Percentiles rank a stretch among this genome's conserved stretches.
Evolutionary conservation across 2,329 filamentous ascomycete genomes (phyloP).

Genomic region (Alternaria longipes): DNA sequence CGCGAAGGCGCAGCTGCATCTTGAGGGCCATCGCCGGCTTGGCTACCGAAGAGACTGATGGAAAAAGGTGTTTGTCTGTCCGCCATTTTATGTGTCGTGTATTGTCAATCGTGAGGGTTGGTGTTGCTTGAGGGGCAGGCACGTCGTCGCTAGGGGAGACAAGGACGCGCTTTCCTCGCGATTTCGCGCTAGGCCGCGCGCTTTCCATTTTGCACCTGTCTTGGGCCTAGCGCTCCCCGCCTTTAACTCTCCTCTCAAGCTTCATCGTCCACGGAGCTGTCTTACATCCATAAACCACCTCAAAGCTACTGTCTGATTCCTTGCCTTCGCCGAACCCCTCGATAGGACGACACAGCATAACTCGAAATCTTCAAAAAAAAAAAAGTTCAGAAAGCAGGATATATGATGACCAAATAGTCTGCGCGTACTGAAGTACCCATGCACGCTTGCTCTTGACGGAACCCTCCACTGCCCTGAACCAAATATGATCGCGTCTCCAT

Average conservation of each 20-base stretch:
- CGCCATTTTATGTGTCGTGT: conserved; percentile 34
- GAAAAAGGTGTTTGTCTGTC: conserved; percentile 90
- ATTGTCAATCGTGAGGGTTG: conserved; percentile 23
- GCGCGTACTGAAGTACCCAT: no score
- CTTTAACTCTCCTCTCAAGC: background rate
- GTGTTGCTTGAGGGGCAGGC: conserved; percentile 24
- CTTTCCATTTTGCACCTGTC: conserved; percentile 19
- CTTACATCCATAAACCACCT: no score
- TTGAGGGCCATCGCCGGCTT: conserved; percentile 45
- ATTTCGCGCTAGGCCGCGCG: conserved; percentile 20
- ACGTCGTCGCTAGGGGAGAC: conserved; percentile 30
- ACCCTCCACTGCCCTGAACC: background rate
- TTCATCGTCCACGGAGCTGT: background rate
- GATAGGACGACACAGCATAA: background rate
- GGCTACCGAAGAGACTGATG: conserved; percentile 74
- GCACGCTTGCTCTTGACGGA: background rate
- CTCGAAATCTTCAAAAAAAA: no score
- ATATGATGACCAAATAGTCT: no score
- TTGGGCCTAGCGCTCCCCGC: conserved; percentile 14
- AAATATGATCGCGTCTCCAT: background rate
- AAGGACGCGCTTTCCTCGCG: conserved; percentile 29
- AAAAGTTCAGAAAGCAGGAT: no score
- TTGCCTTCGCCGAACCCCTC: background rate
- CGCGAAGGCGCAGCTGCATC: conserved; percentile 47
- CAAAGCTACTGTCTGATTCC: no score